phyloP scores from a whole-genome alignment of 805 yeast species.

The Scheffersomyces stipitis region DNA sequence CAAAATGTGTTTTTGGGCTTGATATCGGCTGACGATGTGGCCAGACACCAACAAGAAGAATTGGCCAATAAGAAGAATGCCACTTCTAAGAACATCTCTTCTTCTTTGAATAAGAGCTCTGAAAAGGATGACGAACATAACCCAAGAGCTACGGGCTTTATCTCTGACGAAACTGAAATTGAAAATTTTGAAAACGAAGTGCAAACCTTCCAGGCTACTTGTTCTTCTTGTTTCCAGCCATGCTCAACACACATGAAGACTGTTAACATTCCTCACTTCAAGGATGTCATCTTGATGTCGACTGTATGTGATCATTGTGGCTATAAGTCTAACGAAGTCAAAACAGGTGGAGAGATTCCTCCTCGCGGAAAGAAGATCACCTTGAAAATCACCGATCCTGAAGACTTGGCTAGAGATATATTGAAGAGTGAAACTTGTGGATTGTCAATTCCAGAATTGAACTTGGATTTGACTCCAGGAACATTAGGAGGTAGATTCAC shows the following conservation, averaged over 20 bases:
- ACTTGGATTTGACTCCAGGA: conserved; percentile 90
- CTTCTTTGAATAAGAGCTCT: conserved; percentile 15
- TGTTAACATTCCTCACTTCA: conserved; percentile 95
- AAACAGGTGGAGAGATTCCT: conserved; percentile 97
- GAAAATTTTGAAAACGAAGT: conserved; percentile 88
- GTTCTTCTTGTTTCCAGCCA: conserved; percentile 81
- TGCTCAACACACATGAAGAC: conserved; percentile 96
- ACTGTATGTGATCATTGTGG: conserved; percentile 93
- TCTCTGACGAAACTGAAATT: conserved; percentile 73
- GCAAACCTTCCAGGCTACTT: conserved; percentile 87
- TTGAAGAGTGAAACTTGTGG: conserved; percentile 94
- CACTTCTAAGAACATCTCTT: conserved; percentile 34
- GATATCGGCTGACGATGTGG: conserved; percentile 65
- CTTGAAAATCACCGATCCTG: conserved; percentile 78
- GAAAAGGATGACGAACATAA: conserved; percentile 16
- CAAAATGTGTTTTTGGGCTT: conserved; percentile 86
- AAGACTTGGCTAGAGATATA: conserved; percentile 91
- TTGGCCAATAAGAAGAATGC: conserved; percentile 44
- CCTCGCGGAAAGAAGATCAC: conserved; percentile 74
- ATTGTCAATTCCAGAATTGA: conserved; percentile 79
- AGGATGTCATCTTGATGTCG: conserved; percentile 95
- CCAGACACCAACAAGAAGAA: conserved; percentile 47
- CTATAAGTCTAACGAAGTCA: conserved; percentile 94
- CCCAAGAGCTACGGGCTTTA: conserved; percentile 55
- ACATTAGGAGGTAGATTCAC: conserved; percentile 98